Evolutionary conservation across 169 alveolate species (phyloP).

Genomic region (Cryptosporidium ubiquitum): DNA sequence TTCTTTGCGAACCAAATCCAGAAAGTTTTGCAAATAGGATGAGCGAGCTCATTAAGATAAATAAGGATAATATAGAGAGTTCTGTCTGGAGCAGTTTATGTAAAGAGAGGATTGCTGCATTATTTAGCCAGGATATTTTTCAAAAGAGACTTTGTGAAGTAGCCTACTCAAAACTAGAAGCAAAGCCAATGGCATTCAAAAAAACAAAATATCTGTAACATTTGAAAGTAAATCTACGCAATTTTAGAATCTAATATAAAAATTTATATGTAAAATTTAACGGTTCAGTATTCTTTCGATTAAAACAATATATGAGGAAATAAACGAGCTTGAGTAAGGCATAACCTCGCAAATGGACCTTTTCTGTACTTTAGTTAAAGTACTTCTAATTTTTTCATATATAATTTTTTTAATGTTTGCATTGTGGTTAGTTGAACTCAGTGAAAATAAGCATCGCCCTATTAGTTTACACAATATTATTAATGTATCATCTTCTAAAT

Average conservation of each 20-base stretch:
- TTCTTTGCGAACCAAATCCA: slow-evolving; percentile 80
- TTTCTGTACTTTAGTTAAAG: background rate
- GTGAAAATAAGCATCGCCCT: slow-evolving; percentile 24
- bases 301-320: slow-evolving; percentile 19
- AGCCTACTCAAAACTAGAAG: slow-evolving; percentile 3
- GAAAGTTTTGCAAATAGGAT: slow-evolving; percentile 85
- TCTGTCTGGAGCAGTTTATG: slow-evolving; percentile 55
- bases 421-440: background rate
- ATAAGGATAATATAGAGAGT: slow-evolving; percentile 57
- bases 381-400: slow-evolving; percentile 1
- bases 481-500: slow-evolving; percentile 26
- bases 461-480: slow-evolving; percentile 16
- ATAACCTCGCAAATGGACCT: slow-evolving; percentile 63
- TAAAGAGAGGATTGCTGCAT: slow-evolving; percentile 34
- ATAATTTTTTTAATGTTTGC: background rate
- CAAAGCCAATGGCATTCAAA: background rate
- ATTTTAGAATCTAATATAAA: background rate
- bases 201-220: background rate
- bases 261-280: background rate
- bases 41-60: slow-evolving; percentile 76
- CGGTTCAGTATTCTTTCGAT: slow-evolving; percentile 3
- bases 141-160: slow-evolving; percentile 36
- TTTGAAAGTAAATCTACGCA: background rate
- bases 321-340: slow-evolving; percentile 43
- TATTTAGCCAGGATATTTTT: slow-evolving; percentile 41